Evolutionary conservation across 371 early-diverging fungal genomes (phyloP).

Genomic region (Mortierella sp.): DNA sequence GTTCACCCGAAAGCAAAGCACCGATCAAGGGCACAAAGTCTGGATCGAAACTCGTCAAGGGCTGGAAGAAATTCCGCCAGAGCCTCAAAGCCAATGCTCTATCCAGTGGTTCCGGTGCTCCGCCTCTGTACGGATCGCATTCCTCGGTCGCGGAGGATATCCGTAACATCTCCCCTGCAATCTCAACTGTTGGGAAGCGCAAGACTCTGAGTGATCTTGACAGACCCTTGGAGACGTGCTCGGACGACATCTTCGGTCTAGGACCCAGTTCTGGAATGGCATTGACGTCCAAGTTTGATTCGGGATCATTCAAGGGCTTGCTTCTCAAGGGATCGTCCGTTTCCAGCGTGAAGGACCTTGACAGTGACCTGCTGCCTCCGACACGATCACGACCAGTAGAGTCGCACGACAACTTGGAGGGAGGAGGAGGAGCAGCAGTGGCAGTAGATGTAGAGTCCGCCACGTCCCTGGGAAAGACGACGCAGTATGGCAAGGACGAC

Average conservation of each 20-base stretch:
- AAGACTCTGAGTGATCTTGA: constrained; percentile 24
- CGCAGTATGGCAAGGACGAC: constrained; percentile 18
- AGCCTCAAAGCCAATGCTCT: constrained; percentile 18
- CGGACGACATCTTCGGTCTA: neutral
- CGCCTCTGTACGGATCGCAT: neutral
- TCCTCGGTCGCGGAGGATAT: constrained; percentile 10
- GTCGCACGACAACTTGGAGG: neutral
- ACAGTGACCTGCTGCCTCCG: neutral
- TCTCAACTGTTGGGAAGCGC: neutral
- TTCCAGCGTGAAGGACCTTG: constrained; percentile 3
- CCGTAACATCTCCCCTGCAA: neutral
- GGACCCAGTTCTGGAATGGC: constrained; percentile 12
- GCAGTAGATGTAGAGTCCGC: constrained; percentile 12
- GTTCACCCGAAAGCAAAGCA: neutral
- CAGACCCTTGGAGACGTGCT: neutral
- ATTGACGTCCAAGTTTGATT: constrained; percentile 11
- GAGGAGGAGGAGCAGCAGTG: constrained; percentile 12
- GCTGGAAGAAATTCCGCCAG: constrained; percentile 38
- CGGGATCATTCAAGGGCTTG: constrained; percentile 14
- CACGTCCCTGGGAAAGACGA: constrained; percentile 16
- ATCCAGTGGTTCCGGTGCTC: neutral
- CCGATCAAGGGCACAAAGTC: constrained; percentile 2
- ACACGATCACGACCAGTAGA: neutral
- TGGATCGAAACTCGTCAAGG: constrained; percentile 22
- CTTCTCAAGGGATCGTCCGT: constrained; percentile 11